phyloP scores from a whole-genome alignment of 768 basidiomycete genomes.

The Collybia sordida region DNA sequence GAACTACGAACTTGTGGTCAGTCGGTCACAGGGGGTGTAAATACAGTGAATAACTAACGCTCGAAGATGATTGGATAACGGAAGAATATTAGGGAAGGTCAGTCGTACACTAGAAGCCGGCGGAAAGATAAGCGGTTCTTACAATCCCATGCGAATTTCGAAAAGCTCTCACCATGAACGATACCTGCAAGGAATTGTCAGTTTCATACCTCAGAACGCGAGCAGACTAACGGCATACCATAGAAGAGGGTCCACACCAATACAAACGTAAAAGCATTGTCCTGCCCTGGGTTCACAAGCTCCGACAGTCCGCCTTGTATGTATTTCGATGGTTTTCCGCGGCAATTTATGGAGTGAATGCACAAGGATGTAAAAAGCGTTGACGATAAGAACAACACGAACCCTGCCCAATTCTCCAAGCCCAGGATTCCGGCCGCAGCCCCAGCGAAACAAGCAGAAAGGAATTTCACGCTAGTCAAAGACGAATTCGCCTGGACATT shows the following conservation, averaged over 20 bases:
- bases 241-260: constrained; percentile 94
- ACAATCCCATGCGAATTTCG: background rate
- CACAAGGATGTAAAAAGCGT: constrained; percentile 66
- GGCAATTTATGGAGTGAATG: constrained; percentile 72
- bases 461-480: constrained; percentile 70
- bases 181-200: constrained; percentile 29
- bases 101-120: constrained; percentile 21
- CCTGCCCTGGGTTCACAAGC: constrained; percentile 82
- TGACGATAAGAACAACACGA: constrained; percentile 70
- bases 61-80: no score
- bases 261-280: constrained; percentile 88
- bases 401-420: constrained; percentile 81
- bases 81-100: constrained; percentile 5
- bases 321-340: constrained; percentile 61
- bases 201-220: background rate
- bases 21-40: no score
- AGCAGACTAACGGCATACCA: constrained; percentile 47
- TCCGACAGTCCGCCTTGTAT: constrained; percentile 63
- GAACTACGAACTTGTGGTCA: no score
- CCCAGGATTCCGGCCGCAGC: constrained; percentile 89
- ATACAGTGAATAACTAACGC: no score
- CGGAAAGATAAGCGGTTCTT: constrained; percentile 7
- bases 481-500: constrained; percentile 67
- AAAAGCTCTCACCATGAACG: constrained; percentile 43
- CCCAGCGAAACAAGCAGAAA: constrained; percentile 83